Conservation (phyloP, 495 filamentous ascomycete species). For the Penicillium tannophilum region DNA sequence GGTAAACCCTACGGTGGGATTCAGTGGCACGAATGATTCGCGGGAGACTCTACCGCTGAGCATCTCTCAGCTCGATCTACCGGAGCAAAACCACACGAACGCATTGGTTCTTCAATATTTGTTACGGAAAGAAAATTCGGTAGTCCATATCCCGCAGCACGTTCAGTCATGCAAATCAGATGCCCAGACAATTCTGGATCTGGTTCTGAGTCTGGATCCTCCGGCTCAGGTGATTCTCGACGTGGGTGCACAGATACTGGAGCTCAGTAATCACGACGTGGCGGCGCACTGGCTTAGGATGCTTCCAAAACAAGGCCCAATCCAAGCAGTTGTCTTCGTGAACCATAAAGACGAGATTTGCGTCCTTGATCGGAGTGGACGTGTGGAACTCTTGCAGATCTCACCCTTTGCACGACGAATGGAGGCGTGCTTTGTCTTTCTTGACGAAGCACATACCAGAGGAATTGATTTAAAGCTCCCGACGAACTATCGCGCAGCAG, state of each 20-base stretch:
- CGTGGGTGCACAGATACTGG: slow-evolving; percentile 73
- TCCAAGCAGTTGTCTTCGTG: slow-evolving; percentile 51
- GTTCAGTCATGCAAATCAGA: slow-evolving; percentile 14
- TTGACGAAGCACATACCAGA: slow-evolving; percentile 77
- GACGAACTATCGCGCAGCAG: slow-evolving; percentile 57
- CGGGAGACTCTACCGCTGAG: slow-evolving; percentile 56
- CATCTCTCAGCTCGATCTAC: slow-evolving; percentile 58
- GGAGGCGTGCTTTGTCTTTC: slow-evolving; percentile 65
- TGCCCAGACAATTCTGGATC: slow-evolving; percentile 49
- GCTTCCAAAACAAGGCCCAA: slow-evolving; percentile 13
- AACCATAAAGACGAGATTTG: slow-evolving; percentile 44
- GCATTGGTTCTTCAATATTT: slow-evolving; percentile 62
- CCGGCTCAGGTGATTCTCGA: slow-evolving; percentile 66
- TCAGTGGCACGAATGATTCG: slow-evolving; percentile 75
- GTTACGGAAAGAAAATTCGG: slow-evolving; percentile 55
- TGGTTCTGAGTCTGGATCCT: slow-evolving; percentile 39
- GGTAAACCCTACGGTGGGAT: slow-evolving; percentile 57
- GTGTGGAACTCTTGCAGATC: slow-evolving; percentile 50
- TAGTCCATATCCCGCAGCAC: slow-evolving; percentile 25
- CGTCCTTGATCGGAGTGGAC: slow-evolving; percentile 50
- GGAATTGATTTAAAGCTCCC: slow-evolving; percentile 75
- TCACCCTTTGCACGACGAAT: slow-evolving; percentile 65
- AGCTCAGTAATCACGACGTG: slow-evolving; percentile 59
- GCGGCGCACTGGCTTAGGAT: slow-evolving; percentile 18
- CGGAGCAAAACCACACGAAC: slow-evolving; percentile 62